Base-by-base conservation (phyloP, 345 rosid species). In the Brassica juncea region DNA sequence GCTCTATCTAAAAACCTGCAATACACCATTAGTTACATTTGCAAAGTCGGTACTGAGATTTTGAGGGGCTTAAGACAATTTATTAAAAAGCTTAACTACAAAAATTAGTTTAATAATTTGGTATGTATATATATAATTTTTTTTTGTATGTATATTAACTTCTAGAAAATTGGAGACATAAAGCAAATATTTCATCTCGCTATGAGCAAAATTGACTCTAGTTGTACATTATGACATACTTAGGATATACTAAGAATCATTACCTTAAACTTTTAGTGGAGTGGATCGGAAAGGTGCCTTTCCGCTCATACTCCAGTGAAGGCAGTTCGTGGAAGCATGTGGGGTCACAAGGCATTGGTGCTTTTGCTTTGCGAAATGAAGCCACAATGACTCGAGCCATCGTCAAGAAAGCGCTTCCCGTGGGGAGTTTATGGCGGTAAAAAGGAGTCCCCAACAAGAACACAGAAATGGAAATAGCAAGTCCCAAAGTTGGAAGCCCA, bases 351-450 rank as follows among this genome's bases (percentile, higher is more conserved):
- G 92, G 86, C 69, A 91, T 79, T 0, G 78, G 25, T 3, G 82
- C 84, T 0, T 79, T 86, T 81, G 88, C 83, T 64, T 93, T 95
- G 54, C 89, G 83, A 3, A 82, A 0, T 2, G 99, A 88, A 27
- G 97, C 92, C 32, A 93, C 85, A 4, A 91, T 83, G 84, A 91
- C 98, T 82, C 58, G 71, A 49, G 92, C 86, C 98, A 93, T 93
- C 76, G 83, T 86, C 0, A 88, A 84, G 47, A 95, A 93, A 0
- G 97, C 92, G 71, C 98, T 91, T 31, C 92, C 96, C 0, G 84
- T 11, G 0, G 98, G 99, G 8, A 85, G 70, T 49, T 77, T 85
- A 77, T 93, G 99, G 69, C 98, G 83, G 25, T 95, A 90, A 54
- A 81, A 86, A 0, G 83, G 97, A 15, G 97, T 90, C 0, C 98